Percentiles rank a stretch among this genome's conserved stretches.
Evolutionary conservation across 345 rosid genomes (phyloP).

Genomic region (Moricandia moricandioides): DNA sequence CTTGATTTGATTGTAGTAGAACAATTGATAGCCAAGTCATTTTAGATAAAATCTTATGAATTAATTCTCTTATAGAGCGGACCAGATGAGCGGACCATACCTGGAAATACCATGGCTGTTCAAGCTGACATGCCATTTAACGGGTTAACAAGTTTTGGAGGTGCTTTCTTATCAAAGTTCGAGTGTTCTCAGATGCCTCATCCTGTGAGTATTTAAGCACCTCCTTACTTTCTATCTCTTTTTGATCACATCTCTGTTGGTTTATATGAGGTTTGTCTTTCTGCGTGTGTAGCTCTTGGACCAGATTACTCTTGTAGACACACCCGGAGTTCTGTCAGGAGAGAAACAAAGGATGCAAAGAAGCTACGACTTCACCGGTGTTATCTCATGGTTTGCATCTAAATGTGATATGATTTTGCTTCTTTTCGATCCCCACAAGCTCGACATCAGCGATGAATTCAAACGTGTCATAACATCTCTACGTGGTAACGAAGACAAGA

Average conservation of each 20-base stretch:
- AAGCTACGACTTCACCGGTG: slow-evolving; percentile 88
- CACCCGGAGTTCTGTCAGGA: slow-evolving; percentile 95
- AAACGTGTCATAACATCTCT: slow-evolving; percentile 83
- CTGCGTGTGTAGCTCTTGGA: slow-evolving; percentile 61
- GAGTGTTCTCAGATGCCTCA: slow-evolving; percentile 97
- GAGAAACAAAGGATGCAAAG: slow-evolving; percentile 92
- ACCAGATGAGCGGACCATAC: slow-evolving; percentile 74
- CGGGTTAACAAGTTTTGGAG: slow-evolving; percentile 84
- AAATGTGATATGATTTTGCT: slow-evolving; percentile 93
- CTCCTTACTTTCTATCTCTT: not conserved
- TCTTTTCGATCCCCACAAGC: slow-evolving; percentile 94
- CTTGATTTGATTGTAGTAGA: not conserved
- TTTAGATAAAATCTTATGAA: not conserved
- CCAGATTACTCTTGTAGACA: slow-evolving; percentile 87
- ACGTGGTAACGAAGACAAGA: slow-evolving; percentile 92
- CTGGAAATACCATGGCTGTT: slow-evolving; percentile 89
- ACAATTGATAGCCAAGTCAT: too few relatives aligned
- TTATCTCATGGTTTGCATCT: slow-evolving; percentile 94
- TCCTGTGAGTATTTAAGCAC: slow-evolving; percentile 49
- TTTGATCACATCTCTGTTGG: not conserved
- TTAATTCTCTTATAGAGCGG: slow-evolving; percentile 50
- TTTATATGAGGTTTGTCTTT: not conserved
- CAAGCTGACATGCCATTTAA: slow-evolving; percentile 87
- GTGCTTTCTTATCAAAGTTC: slow-evolving; percentile 80
- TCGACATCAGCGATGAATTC: slow-evolving; percentile 92